Conservation (phyloP, 352 stramenopile species). For the Phytophthora cajani region DNA sequence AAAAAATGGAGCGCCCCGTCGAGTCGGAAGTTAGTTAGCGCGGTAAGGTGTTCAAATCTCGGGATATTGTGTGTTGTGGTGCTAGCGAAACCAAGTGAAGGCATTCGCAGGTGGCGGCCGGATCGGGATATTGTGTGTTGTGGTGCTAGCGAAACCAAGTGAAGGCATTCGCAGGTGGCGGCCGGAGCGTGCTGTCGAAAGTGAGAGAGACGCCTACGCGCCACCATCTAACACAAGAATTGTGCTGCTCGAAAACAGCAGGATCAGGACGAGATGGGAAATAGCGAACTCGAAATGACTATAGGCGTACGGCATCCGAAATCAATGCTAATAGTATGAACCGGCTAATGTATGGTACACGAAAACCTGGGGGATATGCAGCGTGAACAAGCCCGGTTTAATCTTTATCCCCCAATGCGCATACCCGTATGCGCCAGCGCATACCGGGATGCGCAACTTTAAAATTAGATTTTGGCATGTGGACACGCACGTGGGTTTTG, state of each 20-base stretch:
- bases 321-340: no score
- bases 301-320: no score
- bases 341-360: no score
- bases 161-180: slow-evolving; percentile 11
- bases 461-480: no score
- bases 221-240: slow-evolving; percentile 12
- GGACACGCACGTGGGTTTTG: no score
- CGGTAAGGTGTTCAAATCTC: neutral
- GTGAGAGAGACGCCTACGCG: neutral
- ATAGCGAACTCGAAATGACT: neutral
- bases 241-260: slow-evolving; percentile 24
- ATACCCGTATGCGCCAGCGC: no score
- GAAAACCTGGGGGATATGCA: no score
- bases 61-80: slow-evolving; percentile 8
- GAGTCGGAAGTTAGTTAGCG: neutral
- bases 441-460: no score
- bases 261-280: slow-evolving; percentile 28
- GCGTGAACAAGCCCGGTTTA: no score
- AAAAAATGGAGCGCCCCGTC: slow-evolving; percentile 14
- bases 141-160: slow-evolving; percentile 11
- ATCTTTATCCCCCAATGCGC: no score
- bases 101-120: slow-evolving; percentile 10
- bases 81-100: slow-evolving; percentile 6
- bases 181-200: slow-evolving; percentile 1
- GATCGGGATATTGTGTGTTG: slow-evolving; percentile 2